These are phyloP conservation scores for Mortierella claussenii DNA, from an alignment of 192 early-diverging fungal species.

Conservation along the genomic window DNA sequence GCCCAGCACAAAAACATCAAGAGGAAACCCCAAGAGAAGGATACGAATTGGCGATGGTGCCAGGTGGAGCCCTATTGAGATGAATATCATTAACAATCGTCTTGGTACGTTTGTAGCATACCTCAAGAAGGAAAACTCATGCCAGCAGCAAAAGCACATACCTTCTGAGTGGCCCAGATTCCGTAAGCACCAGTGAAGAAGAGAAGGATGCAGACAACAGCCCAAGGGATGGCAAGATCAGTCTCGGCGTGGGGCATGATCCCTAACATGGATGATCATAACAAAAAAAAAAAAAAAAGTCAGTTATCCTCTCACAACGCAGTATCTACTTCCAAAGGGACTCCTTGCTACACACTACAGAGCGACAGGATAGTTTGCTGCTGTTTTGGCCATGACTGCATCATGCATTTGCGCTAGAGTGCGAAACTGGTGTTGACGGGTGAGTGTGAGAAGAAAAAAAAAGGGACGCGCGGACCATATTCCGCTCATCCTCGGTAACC, in stretches of 20 bases:
- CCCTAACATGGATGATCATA: slow-evolving; percentile 9
- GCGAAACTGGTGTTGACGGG: too few species aligned
- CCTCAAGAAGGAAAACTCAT: background rate
- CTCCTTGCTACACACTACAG: too few species aligned
- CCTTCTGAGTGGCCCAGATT: slow-evolving; percentile 18
- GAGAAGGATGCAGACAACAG: slow-evolving; percentile 26
- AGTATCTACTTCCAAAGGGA: too few species aligned
- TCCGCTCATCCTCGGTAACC: too few species aligned
- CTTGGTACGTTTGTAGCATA: background rate
- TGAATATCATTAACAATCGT: too few species aligned
- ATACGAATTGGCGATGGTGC: slow-evolving; percentile 47
- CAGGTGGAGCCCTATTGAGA: slow-evolving; percentile 31
- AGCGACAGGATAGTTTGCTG: too few species aligned
- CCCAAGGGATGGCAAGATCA: slow-evolving; percentile 40
- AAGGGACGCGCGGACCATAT: too few species aligned
- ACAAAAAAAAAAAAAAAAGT: background rate
- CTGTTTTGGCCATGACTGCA: too few species aligned
- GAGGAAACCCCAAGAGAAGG: slow-evolving; percentile 45
- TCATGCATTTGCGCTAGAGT: too few species aligned
- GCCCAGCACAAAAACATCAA: slow-evolving; percentile 48
- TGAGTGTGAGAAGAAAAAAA: too few species aligned
- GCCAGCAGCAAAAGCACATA: slow-evolving; percentile 3
- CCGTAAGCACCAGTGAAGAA: slow-evolving; percentile 27
- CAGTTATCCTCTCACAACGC: too few species aligned
- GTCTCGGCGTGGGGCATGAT: slow-evolving; percentile 48